Evolutionary conservation across 1,284 basidiomycete species (phyloP), one percentile per base, ranked within the genome.

Genomic region (Schizopora paradoxa): DNA sequence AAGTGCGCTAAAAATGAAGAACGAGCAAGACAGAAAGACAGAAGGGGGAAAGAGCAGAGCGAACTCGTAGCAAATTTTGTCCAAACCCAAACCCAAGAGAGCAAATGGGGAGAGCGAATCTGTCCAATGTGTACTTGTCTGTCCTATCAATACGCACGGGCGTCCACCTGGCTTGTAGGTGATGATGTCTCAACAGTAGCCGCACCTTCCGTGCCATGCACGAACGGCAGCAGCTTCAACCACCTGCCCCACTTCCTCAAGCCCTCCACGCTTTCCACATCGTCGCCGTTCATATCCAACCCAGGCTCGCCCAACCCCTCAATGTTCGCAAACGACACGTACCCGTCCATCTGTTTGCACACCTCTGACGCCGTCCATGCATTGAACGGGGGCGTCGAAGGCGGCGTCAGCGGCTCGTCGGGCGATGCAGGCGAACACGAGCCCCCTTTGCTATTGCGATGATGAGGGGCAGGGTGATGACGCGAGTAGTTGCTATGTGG

Each of bases 271-370:
- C 10, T 14, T 46, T 47, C 48, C 39, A 41, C 43, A 14, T 60
- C 57, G 34, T 54, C 56, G 5, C 59, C 52, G 16, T 61, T 60
- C 6, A 61, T 60, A 18, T 64, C 64, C 33, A 56, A 49, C 39
- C 69, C 77, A 0, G 76, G 74, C 13, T 66, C 67, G 0, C 83
- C 82, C 21, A 86, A 66, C n/a, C 82, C 83, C 61, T 82, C 81
- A 7, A 86, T 72, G 45, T 67, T 74, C 25, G 79, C 70, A 52
- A 86, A 86, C 14, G 72, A 75, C 26, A 86, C 77, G 54, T 84
- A 85, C 1, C 83, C 82, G 16, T 78, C 70, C 45, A 79, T 74
- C 33, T 68, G 62, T 26, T 69, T 69, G 54, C 79, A 76, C 45
- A 70, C 71, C 29, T 70, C 74, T 16, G 72, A 73, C 2, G 83